Evolutionary conservation across 1,139 yeast species (phyloP).

Genomic region (Saccharomyces hybrid): DNA sequence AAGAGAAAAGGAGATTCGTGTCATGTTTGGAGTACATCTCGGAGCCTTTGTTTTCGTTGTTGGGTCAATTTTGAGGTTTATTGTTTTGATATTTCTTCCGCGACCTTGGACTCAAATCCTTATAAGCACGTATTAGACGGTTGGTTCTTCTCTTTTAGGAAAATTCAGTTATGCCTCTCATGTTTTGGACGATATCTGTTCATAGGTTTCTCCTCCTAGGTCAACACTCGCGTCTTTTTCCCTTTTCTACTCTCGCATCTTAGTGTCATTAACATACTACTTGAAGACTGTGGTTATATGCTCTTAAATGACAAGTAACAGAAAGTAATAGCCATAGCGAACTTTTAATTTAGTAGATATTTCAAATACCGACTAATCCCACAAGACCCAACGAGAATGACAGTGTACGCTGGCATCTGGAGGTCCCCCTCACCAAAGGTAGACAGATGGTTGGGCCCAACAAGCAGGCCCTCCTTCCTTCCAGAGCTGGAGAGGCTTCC

Average conservation of each 20-base stretch:
- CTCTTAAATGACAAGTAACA: neutral
- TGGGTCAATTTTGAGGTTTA: neutral
- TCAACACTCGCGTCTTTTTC: neutral
- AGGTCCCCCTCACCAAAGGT: neutral
- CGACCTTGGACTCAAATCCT: neutral
- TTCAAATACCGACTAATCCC: neutral
- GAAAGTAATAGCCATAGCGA: neutral
- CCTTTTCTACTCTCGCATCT: neutral
- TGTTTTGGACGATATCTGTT: neutral
- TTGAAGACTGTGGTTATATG: slow-evolving; percentile 7
- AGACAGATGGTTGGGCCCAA: neutral
- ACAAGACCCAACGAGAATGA: neutral
- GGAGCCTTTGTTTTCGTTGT: neutral
- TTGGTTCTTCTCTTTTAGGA: neutral
- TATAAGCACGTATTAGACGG: neutral
- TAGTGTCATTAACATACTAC: slow-evolving; percentile 3
- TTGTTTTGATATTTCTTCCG: neutral
- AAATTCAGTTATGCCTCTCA: neutral
- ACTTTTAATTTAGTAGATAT: neutral
- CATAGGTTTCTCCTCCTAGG: neutral
- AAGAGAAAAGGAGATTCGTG: neutral
- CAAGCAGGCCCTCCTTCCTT: neutral
- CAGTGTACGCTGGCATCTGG: neutral
- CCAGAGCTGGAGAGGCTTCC: neutral
- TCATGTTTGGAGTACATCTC: neutral